These are phyloP conservation scores for Zygotorulaspora mrakii DNA, from an alignment of 1,139 yeast genomes.

Conservation along the genomic window DNA sequence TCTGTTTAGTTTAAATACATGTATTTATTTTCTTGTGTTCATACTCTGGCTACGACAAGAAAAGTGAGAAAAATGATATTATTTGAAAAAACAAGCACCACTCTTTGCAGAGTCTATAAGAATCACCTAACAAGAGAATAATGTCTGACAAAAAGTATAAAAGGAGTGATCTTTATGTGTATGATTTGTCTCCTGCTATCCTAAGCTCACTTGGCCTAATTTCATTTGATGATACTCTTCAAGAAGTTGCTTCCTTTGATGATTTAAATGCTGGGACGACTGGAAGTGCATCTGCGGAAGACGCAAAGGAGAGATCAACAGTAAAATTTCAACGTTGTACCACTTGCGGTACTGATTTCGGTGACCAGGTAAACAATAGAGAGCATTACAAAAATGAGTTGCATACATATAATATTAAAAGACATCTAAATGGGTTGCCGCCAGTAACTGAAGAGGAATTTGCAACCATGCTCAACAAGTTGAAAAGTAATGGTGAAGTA, in stretches of 20 bases:
- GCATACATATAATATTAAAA: constrained; percentile 58
- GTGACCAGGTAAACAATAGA: constrained; percentile 31
- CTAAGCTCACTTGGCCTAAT: constrained; percentile 50
- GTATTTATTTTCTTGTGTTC: too few relatives aligned
- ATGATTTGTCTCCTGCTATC: constrained; percentile 45
- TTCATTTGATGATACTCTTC: constrained; percentile 52
- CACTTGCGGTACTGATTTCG: constrained; percentile 28
- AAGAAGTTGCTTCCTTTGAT: constrained; percentile 28
- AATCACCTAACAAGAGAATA: background rate
- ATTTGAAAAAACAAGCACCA: background rate
- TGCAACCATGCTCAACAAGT: constrained; percentile 50
- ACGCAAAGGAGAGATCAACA: constrained; percentile 5
- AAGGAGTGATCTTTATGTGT: constrained; percentile 51
- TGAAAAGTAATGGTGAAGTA: constrained; percentile 34
- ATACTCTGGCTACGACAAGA: too few relatives aligned
- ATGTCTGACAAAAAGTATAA: constrained; percentile 4
- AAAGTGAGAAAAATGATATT: too few relatives aligned
- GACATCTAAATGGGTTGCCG: constrained; percentile 46
- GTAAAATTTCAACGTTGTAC: constrained; percentile 21
- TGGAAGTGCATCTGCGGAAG: constrained; percentile 2
- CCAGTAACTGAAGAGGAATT: constrained; percentile 58
- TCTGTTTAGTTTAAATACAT: too few relatives aligned
- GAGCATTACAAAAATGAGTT: constrained; percentile 60
- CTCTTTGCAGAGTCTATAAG: background rate
- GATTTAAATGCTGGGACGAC: constrained; percentile 3